Conservation (phyloP, 345 rosid genomes). For the Melaleuca alternifolia region DNA sequence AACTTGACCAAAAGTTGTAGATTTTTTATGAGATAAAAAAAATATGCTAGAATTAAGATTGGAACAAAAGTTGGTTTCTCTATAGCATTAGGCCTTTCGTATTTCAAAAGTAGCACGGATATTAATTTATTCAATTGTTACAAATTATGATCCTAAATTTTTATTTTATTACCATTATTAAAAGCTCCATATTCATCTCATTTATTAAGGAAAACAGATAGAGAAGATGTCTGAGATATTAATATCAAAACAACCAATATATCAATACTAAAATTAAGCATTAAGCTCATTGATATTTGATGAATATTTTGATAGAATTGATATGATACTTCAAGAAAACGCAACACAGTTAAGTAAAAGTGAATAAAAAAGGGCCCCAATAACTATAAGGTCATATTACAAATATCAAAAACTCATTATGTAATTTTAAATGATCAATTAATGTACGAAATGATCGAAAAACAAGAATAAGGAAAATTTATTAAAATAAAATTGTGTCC, state of each 20-base stretch:
- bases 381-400: background rate
- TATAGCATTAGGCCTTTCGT: no score
- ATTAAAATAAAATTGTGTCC: background rate
- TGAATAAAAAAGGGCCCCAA: background rate
- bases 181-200: background rate
- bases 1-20: no score
- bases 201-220: background rate
- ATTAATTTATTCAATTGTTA: no score
- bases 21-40: no score
- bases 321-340: no score
- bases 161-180: no score
- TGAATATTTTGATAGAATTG: background rate
- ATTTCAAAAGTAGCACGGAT: no score
- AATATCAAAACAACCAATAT: background rate
- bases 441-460: background rate
- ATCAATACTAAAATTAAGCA: background rate
- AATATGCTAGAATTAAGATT: no score
- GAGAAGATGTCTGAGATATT: background rate
- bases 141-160: no score
- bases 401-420: background rate
- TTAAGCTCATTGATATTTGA: background rate
- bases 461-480: background rate
- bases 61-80: no score
- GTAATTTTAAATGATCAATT: fast-evolving
- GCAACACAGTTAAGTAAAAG: background rate